Conservation (phyloP, 257 asterid genomes). For the Vinca minor region DNA sequence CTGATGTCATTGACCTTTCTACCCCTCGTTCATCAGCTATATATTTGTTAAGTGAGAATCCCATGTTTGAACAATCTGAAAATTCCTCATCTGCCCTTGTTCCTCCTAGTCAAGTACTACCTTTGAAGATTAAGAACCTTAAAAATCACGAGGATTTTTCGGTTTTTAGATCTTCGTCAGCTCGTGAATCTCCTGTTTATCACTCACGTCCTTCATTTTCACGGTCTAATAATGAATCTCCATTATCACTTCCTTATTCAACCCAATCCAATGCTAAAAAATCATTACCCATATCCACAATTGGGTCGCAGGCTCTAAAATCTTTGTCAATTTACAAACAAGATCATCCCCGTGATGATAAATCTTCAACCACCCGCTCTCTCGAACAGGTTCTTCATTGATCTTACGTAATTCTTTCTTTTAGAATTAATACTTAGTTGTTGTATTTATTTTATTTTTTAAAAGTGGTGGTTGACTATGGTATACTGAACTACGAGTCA, state of each 20-base stretch:
- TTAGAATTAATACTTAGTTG: too few relatives aligned
- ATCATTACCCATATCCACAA: not conserved
- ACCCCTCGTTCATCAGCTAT: slow-evolving; percentile 30
- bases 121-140: slow-evolving; percentile 13
- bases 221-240: slow-evolving; percentile 18
- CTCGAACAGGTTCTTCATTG: slow-evolving; percentile 15
- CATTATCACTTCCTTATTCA: slow-evolving; percentile 16
- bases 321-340: slow-evolving; percentile 8
- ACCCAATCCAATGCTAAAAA: not conserved
- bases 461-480: too few relatives aligned
- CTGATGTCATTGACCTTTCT: slow-evolving; percentile 36
- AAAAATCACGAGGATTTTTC: slow-evolving; percentile 17
- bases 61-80: slow-evolving; percentile 34
- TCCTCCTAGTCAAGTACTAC: slow-evolving; percentile 21
- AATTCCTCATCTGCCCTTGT: slow-evolving; percentile 16
- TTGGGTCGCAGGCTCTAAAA: not conserved
- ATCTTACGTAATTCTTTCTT: too few relatives aligned
- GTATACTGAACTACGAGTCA: too few relatives aligned
- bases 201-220: slow-evolving; percentile 18
- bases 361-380: slow-evolving; percentile 15
- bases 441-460: too few relatives aligned
- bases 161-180: slow-evolving; percentile 37
- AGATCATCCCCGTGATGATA: not conserved
- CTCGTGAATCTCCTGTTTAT: slow-evolving; percentile 36
- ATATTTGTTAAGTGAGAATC: slow-evolving; percentile 35